Percentiles rank a stretch among this genome's conserved stretches.
Conservation (phyloP, 345 rosid genomes). For the Arabidopsis thaliana region DNA sequence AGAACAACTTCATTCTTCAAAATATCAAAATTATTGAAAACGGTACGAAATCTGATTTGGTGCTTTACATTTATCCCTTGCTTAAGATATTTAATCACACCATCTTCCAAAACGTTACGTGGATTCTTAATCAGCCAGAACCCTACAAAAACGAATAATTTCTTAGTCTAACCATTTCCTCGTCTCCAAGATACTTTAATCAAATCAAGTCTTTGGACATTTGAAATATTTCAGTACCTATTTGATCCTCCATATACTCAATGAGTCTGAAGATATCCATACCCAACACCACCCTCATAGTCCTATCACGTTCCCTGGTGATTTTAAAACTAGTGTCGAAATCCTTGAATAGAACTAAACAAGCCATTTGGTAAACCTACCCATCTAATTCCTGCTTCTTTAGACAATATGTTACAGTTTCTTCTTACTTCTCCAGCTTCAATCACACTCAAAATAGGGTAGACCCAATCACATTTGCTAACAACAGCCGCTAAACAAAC, state of each 20-base stretch:
- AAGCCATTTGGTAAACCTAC: conserved; percentile 20
- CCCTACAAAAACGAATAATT: conserved; percentile 12
- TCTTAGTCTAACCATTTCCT: background rate
- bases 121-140: conserved; percentile 18
- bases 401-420: background rate
- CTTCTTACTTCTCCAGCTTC: background rate
- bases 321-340: conserved; percentile 17
- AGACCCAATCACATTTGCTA: conserved; percentile 2
- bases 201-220: background rate
- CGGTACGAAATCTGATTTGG: background rate
- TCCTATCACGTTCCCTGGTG: background rate
- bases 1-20: conserved; percentile 1
- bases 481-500: conserved; percentile 18
- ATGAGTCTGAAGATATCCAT: background rate
- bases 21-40: background rate
- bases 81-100: conserved; percentile 22
- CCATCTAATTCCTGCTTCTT: background rate
- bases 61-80: background rate
- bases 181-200: background rate
- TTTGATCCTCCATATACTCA: conserved; percentile 10
- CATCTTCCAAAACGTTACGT: conserved; percentile 6
- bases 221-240: background rate
- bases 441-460: conserved; percentile 2
- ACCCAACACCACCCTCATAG: background rate
- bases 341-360: conserved; percentile 11